Percentiles rank a stretch among this genome's conserved stretches.
Evolutionary conservation across 257 asterid genomes (phyloP).

Genomic region (Oldenlandia corymbosa): DNA sequence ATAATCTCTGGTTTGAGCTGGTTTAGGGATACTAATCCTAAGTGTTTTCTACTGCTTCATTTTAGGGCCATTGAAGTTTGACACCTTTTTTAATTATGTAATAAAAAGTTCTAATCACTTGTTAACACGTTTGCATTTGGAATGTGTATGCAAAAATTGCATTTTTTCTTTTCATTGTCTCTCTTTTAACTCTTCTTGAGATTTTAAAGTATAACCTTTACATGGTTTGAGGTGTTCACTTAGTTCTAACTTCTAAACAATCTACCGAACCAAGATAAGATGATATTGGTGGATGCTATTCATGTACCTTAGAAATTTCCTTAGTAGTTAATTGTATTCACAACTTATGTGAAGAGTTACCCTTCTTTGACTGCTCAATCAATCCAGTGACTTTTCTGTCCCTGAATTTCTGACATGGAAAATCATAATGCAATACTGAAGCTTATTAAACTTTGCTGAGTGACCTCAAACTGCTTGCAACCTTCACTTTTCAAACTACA

Average conservation of each 20-base stretch:
- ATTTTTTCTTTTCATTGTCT: no score
- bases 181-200: not conserved
- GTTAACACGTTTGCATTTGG: not conserved
- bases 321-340: not conserved
- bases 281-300: not conserved
- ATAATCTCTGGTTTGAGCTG: not conserved
- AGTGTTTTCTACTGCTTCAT: not conserved
- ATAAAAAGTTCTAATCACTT: not conserved
- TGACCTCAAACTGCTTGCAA: not conserved
- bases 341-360: not conserved
- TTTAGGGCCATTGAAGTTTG: not conserved
- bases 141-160: not conserved
- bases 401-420: not conserved
- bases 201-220: not conserved
- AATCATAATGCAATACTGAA: not conserved
- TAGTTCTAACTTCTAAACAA: not conserved
- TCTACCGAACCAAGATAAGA: not conserved
- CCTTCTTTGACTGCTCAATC: not conserved
- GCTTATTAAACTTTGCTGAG: not conserved
- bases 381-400: not conserved
- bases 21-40: not conserved
- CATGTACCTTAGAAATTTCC: not conserved
- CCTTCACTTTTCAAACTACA: slow-evolving; percentile 6
- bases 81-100: not conserved
- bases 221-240: not conserved